Conservation (phyloP, 305 asterid species). For the Coffea humblotiana region DNA sequence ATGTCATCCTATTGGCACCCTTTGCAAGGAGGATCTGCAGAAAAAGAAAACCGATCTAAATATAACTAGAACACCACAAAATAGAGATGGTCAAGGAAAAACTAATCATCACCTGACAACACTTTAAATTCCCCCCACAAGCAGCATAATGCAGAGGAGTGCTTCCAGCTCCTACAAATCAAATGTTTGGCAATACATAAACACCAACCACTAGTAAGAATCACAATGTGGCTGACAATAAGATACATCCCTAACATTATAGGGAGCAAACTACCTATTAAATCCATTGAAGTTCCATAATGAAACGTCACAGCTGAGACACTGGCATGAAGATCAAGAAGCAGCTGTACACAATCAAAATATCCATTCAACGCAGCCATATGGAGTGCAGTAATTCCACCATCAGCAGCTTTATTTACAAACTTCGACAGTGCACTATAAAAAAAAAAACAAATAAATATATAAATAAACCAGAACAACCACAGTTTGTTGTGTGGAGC, state of each 20-base stretch:
- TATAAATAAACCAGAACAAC: slow-evolving; percentile 8
- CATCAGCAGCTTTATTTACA: slow-evolving; percentile 94
- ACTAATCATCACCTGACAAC: slow-evolving; percentile 78
- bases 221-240: slow-evolving; percentile 10
- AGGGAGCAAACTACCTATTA: slow-evolving; percentile 58
- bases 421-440: slow-evolving; percentile 75
- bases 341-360: slow-evolving; percentile 90
- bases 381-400: slow-evolving; percentile 99
- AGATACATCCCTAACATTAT: slow-evolving; percentile 13
- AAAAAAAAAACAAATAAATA: not conserved
- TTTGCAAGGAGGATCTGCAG: slow-evolving; percentile 83
- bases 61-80: not conserved
- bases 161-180: slow-evolving; percentile 87
- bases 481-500: not conserved
- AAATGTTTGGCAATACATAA: slow-evolving; percentile 10
- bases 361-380: slow-evolving; percentile 98
- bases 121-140: slow-evolving; percentile 91
- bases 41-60: not conserved
- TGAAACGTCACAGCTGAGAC: slow-evolving; percentile 81
- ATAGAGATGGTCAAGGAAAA: slow-evolving; percentile 9
- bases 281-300: slow-evolving; percentile 94
- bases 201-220: slow-evolving; percentile 7
- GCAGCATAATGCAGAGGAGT: slow-evolving; percentile 99
- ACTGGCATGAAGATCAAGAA: slow-evolving; percentile 86
- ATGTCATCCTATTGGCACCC: slow-evolving; percentile 85